Conservation (phyloP, 495 filamentous ascomycete species). For the Hypoxylon perforatum region DNA sequence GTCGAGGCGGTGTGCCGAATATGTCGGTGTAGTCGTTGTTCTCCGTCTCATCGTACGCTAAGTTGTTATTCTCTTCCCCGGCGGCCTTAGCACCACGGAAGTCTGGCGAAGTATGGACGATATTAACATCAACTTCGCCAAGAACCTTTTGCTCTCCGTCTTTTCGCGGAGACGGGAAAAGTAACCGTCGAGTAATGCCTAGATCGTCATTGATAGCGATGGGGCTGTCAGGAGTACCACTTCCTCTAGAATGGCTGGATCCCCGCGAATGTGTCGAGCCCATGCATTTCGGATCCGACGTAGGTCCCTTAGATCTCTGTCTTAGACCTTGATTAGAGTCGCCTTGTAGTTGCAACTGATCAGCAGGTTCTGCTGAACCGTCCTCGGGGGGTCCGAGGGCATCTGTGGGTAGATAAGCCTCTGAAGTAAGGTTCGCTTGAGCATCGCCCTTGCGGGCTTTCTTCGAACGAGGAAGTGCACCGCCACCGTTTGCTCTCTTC, state of each 20-base stretch:
- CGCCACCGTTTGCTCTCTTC: constrained; percentile 53
- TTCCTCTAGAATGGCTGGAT: constrained; percentile 59
- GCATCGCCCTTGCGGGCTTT: constrained; percentile 55
- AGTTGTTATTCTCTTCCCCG: constrained; percentile 54
- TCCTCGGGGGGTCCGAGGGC: constrained; percentile 51
- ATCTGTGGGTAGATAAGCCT: constrained; percentile 60
- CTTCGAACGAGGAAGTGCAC: constrained; percentile 52
- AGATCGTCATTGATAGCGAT: constrained; percentile 70
- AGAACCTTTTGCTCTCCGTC: constrained; percentile 68
- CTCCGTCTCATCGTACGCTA: constrained; percentile 32
- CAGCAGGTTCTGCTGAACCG: constrained; percentile 21
- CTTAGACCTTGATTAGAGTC: constrained; percentile 42
- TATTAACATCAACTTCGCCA: constrained; percentile 67
- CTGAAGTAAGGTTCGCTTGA: constrained; percentile 57
- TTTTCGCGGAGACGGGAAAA: constrained; percentile 80
- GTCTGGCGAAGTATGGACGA: constrained; percentile 58
- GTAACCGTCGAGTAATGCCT: constrained; percentile 76
- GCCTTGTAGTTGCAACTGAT: constrained; percentile 41
- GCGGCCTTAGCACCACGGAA: constrained; percentile 50
- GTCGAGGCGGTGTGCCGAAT: constrained; percentile 65
- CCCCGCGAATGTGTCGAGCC: constrained; percentile 45
- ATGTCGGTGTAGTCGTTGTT: constrained; percentile 67
- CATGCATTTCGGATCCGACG: constrained; percentile 43
- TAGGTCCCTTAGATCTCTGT: constrained; percentile 39
- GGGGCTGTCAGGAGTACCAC: constrained; percentile 73